Evolutionary conservation across 176 grass and related monocot genomes (phyloP).

Genomic region (Saccharum spontaneum): DNA sequence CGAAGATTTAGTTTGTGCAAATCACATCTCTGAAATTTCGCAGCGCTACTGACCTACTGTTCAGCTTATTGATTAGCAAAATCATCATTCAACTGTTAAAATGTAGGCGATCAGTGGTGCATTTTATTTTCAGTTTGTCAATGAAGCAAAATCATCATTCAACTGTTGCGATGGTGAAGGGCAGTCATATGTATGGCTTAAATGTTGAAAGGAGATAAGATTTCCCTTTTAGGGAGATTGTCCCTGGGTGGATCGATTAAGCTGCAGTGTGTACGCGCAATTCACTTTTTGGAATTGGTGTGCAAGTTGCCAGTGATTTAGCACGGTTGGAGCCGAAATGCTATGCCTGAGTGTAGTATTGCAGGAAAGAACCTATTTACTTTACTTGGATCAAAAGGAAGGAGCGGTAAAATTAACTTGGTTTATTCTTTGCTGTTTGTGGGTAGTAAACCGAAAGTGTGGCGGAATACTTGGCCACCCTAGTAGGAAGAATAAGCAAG

Average conservation of each 20-base stretch:
- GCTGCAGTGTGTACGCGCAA: neutral
- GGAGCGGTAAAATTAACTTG: neutral
- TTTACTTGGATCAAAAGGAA: constrained; percentile 8
- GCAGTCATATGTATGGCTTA: neutral
- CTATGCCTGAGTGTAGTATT: neutral
- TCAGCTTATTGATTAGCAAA: neutral
- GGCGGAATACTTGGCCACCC: neutral
- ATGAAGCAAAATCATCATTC: no score
- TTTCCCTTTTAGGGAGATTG: no score
- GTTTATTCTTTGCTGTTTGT: constrained; percentile 21
- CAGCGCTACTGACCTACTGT: neutral
- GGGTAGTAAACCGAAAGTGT: constrained; percentile 14
- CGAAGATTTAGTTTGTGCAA: neutral
- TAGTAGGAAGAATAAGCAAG: constrained; percentile 13
- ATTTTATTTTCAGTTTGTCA: neutral
- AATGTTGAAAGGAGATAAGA: neutral
- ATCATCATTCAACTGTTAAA: neutral
- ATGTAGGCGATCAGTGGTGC: neutral
- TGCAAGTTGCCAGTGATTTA: neutral
- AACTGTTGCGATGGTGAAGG: neutral
- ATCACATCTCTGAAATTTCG: constrained; percentile 1
- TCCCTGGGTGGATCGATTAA: neutral
- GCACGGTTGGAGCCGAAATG: neutral
- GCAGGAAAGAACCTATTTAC: constrained; percentile 11
- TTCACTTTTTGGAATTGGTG: neutral